Base-by-base conservation (phyloP, 495 filamentous ascomycete species). In the Penicillium antarcticum region DNA sequence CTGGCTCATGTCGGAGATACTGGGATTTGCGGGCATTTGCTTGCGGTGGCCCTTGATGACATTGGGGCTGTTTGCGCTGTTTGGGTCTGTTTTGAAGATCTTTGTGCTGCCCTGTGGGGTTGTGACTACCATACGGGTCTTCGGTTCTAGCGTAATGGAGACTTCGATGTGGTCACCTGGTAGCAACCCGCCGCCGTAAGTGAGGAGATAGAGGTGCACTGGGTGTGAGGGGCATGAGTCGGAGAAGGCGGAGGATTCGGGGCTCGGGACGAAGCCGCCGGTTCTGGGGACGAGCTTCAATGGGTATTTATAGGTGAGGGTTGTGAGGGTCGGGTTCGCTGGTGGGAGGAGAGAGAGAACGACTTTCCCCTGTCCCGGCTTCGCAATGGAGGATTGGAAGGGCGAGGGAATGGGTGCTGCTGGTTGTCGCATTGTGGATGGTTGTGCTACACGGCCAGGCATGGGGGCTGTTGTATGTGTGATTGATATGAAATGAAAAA, bases 21-120 rank as follows among this genome's bases (percentile, higher is more conserved):
- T 52, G 41, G 47, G 33, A 29, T 56, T 67, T 21, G 52, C 53
- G 16, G 62, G 60, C 49, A 57, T 57, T 48, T 61, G 53, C 24
- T 58, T 55, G 34, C 67, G 59, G 18, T 63, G 63, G 11, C 66
- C 60, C 43, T 65, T 69, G 51, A 65, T 66, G 8, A 63, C 57
- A 38, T 56, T 58, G 39, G 55, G 52, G 21, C 42, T 46, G 26
- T 50, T 55, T 31, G 40, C 53, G 48, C 23, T 37, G 66, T 71
- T 42, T 13, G 71, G 65, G 9, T 80, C 72, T 4, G 89, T 85
- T 57, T 89, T 90, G 80, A 95, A 98, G 65, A 98, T 84, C 71
- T 97, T 97, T 39, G 94, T 97, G 74, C 88, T 88, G 33, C 94
- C 94, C 73, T 97, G 94, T 13, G 73, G 73, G 0, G 94, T 97